phyloP scores from a whole-genome alignment of 1,139 yeast genomes.

The Lodderomyces parapsilosis region DNA sequence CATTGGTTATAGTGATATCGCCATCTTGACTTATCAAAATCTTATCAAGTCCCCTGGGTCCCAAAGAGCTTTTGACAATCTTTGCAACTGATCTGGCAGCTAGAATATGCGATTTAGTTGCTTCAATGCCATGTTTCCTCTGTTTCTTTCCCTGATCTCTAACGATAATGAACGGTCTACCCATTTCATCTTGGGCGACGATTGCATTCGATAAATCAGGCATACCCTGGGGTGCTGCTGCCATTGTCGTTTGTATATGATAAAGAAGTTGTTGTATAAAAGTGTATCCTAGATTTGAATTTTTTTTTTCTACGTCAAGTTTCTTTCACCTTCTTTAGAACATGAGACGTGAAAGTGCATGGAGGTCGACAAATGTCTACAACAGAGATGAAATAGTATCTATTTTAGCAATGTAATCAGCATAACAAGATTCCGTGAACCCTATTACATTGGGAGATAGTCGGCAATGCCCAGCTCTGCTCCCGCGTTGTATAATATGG shows the following conservation, averaged over 20 bases:
- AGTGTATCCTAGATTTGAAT: background rate
- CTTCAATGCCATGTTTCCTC: constrained; percentile 91
- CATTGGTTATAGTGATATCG: constrained; percentile 96
- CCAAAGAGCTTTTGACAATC: constrained; percentile 87
- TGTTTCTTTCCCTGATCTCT: constrained; percentile 95
- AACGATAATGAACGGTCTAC: constrained; percentile 96
- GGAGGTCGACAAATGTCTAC: background rate
- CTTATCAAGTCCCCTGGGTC: constrained; percentile 98
- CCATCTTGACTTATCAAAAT: constrained; percentile 92
- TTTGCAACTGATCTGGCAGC: constrained; percentile 97
- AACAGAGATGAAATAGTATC: no score
- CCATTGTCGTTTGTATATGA: constrained; percentile 12
- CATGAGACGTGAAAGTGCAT: background rate
- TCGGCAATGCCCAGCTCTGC: no score
- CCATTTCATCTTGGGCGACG: constrained; percentile 98
- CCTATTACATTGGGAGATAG: no score
- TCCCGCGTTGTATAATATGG: no score
- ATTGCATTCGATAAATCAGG: constrained; percentile 97
- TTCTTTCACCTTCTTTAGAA: constrained; percentile 2
- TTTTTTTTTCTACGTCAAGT: background rate
- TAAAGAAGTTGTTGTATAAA: background rate
- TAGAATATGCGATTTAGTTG: constrained; percentile 89
- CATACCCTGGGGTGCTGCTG: constrained; percentile 50
- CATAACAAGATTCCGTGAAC: no score
- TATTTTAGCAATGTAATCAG: no score